These are phyloP conservation scores for Hypoxylon sp. DNA, from an alignment of 2,329 filamentous ascomycete genomes.

Conservation along the genomic window DNA sequence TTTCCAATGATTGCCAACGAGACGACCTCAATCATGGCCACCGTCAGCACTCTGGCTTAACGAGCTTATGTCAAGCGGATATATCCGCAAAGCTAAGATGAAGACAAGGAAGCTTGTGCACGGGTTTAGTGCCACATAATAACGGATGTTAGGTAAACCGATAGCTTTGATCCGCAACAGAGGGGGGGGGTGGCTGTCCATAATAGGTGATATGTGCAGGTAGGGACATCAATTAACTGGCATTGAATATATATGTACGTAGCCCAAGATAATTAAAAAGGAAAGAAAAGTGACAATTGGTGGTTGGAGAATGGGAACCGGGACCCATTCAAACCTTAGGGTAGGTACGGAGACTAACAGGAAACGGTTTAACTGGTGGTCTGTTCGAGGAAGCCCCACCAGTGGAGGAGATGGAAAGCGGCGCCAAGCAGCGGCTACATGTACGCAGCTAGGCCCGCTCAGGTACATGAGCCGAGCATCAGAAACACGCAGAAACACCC, in stretches of 20 bases:
- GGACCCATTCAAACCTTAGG: background rate
- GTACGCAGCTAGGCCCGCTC: conserved; percentile 32
- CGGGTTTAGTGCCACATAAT: background rate
- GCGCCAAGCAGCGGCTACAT: conserved; percentile 40
- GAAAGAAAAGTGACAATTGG: background rate
- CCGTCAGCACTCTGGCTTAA: conserved; percentile 15
- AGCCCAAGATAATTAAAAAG: background rate
- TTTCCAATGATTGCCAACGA: conserved; percentile 15
- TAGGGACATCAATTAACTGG: background rate
- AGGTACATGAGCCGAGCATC: conserved; percentile 36
- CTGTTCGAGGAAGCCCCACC: conserved; percentile 2
- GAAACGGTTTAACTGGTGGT: conserved; percentile 4
- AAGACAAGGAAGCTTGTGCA: conserved; percentile 1
- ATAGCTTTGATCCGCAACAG: background rate
- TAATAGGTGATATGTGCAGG: background rate
- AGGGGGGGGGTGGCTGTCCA: too few species aligned
- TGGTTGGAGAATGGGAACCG: background rate
- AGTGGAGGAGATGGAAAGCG: background rate
- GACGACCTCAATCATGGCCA: conserved; percentile 9
- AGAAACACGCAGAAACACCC: conserved; percentile 29
- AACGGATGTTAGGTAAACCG: background rate
- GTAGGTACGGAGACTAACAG: background rate
- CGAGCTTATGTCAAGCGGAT: conserved; percentile 9
- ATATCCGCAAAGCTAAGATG: conserved; percentile 20
- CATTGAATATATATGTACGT: background rate